Percentiles rank a stretch among this genome's conserved stretches.
These are phyloP conservation scores for Didymella pinodella DNA, from an alignment of 2,329 filamentous ascomycete species.

Conservation along the genomic window DNA sequence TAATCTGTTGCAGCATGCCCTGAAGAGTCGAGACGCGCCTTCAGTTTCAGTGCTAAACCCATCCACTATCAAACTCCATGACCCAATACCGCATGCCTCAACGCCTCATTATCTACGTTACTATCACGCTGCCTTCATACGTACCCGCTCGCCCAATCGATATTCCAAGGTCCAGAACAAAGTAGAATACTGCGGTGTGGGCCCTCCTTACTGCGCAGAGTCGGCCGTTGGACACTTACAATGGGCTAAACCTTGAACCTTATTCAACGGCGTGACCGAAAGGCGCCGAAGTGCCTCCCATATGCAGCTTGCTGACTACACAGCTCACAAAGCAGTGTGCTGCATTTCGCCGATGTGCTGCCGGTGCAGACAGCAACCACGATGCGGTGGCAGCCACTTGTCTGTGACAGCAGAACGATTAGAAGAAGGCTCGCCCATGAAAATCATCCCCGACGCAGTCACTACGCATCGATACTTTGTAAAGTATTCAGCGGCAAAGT, in stretches of 20 bases:
- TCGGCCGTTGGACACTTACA: not conserved
- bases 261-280: not conserved
- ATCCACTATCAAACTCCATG: not conserved
- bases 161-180: slow-evolving; percentile 7
- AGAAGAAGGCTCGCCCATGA: not conserved
- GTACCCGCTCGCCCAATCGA: not conserved
- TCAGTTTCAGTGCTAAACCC: not conserved
- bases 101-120: slow-evolving; percentile 10
- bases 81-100: slow-evolving; percentile 3
- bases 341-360: slow-evolving; percentile 6
- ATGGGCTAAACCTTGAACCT: slow-evolving; percentile 1
- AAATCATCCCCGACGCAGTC: not conserved
- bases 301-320: slow-evolving; percentile 8
- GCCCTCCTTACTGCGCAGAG: not conserved
- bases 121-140: not conserved
- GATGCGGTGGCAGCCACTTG: not conserved
- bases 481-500: not conserved
- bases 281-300: slow-evolving; percentile 1
- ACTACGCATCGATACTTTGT: not conserved
- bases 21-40: not conserved
- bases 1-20: not conserved
- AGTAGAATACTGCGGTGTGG: not conserved
- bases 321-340: slow-evolving; percentile 7
- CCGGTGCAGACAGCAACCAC: not conserved
- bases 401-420: not conserved